Evolutionary conservation across 2,329 filamentous ascomycete species (phyloP).

Genomic region (Dactylellina haptotyla): DNA sequence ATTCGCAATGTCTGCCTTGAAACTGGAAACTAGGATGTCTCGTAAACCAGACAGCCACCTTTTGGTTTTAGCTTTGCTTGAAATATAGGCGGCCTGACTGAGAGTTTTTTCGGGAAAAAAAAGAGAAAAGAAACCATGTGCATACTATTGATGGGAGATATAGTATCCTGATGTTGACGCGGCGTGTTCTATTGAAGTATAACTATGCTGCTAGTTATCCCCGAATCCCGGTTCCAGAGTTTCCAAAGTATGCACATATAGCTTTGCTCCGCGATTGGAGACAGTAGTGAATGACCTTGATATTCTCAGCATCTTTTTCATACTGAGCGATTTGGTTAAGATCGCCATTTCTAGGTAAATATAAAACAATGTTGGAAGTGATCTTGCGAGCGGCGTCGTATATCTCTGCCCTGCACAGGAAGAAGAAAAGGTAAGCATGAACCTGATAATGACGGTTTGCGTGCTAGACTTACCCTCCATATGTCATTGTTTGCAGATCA

Average conservation of each 20-base stretch:
- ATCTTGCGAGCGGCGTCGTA: conserved; percentile 67
- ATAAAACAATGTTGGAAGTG: conserved; percentile 73
- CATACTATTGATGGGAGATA: background rate
- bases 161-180: background rate
- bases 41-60: background rate
- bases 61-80: background rate
- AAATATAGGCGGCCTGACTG: background rate
- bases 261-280: conserved; percentile 63
- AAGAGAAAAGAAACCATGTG: background rate
- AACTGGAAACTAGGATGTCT: background rate
- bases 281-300: conserved; percentile 88
- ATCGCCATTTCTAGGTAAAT: conserved; percentile 85
- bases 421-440: conserved; percentile 63
- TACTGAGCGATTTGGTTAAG: conserved; percentile 77
- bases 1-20: conserved; percentile 23
- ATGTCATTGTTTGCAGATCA: conserved; percentile 81
- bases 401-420: conserved; percentile 72
- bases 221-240: conserved; percentile 24
- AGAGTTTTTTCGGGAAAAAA: background rate
- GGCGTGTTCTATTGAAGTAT: background rate
- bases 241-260: conserved; percentile 50
- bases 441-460: background rate
- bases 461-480: conserved; percentile 35
- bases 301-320: conserved; percentile 66
- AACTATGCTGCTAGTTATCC: background rate